Evolutionary conservation across 1,139 yeast species (phyloP).

Genomic region (Taiozyma onychis): DNA sequence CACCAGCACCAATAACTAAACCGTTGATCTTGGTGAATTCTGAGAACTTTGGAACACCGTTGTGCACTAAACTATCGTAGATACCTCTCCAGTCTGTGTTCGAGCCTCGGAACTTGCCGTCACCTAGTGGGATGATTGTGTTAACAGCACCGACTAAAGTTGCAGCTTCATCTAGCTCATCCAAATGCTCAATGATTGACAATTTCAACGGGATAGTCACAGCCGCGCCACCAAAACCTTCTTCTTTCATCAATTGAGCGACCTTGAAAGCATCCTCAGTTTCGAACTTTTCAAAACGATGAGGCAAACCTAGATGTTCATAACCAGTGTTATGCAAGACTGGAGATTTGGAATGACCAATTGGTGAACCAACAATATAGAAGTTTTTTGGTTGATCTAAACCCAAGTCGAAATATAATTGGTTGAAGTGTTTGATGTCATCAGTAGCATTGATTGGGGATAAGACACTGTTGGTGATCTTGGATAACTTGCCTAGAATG

Average conservation of each 20-base stretch:
- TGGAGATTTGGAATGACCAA: constrained; percentile 86
- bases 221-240: constrained; percentile 79
- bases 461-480: constrained; percentile 65
- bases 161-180: constrained; percentile 68
- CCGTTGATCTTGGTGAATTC: constrained; percentile 40
- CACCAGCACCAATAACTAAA: constrained; percentile 92
- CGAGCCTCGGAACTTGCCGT: constrained; percentile 65
- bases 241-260: constrained; percentile 38
- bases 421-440: constrained; percentile 54
- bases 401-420: constrained; percentile 50
- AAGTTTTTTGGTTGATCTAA: constrained; percentile 51
- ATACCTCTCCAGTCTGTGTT: constrained; percentile 98
- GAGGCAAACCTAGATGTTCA: constrained; percentile 70
- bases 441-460: constrained; percentile 90
- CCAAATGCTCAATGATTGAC: constrained; percentile 63
- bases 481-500: constrained; percentile 66
- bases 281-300: constrained; percentile 60
- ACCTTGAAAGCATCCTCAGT: constrained; percentile 53
- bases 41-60: constrained; percentile 49
- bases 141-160: constrained; percentile 85
- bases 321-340: constrained; percentile 76
- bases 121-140: constrained; percentile 60
- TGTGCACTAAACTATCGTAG: constrained; percentile 53
- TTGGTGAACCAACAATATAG: constrained; percentile 79
- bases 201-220: constrained; percentile 88